Base-by-base conservation (phyloP, 108 stramenopile species). In the Conticribra guillardii region DNA sequence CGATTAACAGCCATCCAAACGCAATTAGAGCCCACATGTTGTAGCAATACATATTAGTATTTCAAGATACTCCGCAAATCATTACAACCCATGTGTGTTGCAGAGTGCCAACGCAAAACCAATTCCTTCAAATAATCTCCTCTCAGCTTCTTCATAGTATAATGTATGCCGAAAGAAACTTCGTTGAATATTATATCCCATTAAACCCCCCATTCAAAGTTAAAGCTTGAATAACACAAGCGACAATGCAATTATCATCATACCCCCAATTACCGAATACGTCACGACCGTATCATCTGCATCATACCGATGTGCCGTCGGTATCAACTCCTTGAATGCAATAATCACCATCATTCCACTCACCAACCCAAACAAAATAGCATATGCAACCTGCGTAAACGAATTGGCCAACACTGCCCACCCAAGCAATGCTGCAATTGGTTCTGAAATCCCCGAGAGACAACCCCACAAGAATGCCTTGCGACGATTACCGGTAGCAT, bases 241-340 rank as follows among this genome's bases (percentile, higher is more conserved):
- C n/a, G 94, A 94, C 11, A 92, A 26, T 26, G 98, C 94, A 79
- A 99, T 97, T 28, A 97, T 60, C 0, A 69, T 73, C 98, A 97
- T 97, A 18, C 98, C 98, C 16, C 50, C 70, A 45, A 96, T 74
- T 50, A 98, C 78, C 32, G 89, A 83, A 57, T 91, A 73, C 14
- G 94, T 95, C 7, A 96, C 92, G 23, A 96, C 90, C 14, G 73
- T 79, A 56, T 96, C 94, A 26, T 86, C 79, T 18, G 93, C 89
- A 72, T 97, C 97, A 72, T 97, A 97, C n/a, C 89, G 71, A 69
- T 95, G 91, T 26, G 98, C 96, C 1, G 97, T 97, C 15, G 97
- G 98, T 5, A 99, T 53, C 23, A 99, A 79, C 78, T 99, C 97
- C 30, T 88, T 83, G 23, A 92, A 53, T 49, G 87, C 81, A 69